phyloP scores from a whole-genome alignment of 768 basidiomycete genomes.

The Mycena pura region DNA sequence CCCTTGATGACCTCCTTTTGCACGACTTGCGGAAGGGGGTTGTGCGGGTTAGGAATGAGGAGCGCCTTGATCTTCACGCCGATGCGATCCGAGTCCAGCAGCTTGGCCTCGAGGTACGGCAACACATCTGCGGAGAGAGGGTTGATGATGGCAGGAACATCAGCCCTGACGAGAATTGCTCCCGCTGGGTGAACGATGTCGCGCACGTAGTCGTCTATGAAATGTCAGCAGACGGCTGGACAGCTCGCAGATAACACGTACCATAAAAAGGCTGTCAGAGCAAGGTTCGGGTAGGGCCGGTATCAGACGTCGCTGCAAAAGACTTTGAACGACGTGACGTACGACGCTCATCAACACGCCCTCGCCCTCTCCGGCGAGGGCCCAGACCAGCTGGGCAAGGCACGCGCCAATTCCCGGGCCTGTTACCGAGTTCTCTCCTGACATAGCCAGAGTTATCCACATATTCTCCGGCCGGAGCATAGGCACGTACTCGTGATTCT shows the following conservation, averaged over 20 bases:
- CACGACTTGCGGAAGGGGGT: slow-evolving; percentile 34
- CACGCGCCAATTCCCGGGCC: slow-evolving; percentile 24
- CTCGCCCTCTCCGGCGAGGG: slow-evolving; percentile 19
- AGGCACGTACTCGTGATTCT: slow-evolving; percentile 13
- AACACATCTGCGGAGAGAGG: slow-evolving; percentile 26
- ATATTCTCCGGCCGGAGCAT: neutral
- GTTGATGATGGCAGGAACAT: slow-evolving; percentile 6
- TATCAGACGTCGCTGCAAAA: neutral
- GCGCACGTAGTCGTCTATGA: slow-evolving; percentile 24
- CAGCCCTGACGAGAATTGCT: slow-evolving; percentile 6
- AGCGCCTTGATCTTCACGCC: slow-evolving; percentile 32
- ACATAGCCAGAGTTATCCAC: neutral
- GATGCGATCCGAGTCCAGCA: slow-evolving; percentile 19
- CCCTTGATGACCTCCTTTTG: slow-evolving; percentile 29
- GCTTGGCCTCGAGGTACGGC: slow-evolving; percentile 27
- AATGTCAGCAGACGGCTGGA: neutral
- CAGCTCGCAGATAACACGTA: neutral
- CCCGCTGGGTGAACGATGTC: slow-evolving; percentile 19
- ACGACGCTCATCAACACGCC: slow-evolving; percentile 25
- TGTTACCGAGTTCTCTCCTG: slow-evolving; percentile 24
- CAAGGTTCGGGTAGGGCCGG: neutral
- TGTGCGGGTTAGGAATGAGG: slow-evolving; percentile 39
- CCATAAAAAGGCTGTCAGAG: slow-evolving; percentile 13
- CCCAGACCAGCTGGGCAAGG: slow-evolving; percentile 24
- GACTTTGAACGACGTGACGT: neutral